Evolutionary conservation across 208 protist species (phyloP).

Genomic region (Wallacemonas sp.): DNA sequence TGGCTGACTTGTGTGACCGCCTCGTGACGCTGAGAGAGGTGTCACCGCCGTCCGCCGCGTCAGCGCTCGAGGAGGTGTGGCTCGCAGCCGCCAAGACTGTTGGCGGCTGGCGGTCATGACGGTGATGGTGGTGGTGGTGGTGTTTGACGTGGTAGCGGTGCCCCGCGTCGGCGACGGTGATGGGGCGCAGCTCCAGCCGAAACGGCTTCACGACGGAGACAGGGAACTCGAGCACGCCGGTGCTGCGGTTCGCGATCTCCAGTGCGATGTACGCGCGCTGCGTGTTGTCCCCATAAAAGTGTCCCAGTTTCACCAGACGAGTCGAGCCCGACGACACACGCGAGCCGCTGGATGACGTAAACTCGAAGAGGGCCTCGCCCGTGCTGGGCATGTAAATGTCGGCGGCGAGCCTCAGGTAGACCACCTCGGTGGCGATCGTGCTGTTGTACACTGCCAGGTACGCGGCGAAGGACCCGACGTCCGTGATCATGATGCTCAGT

Average conservation of each 20-base stretch:
- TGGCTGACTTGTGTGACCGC: not conserved
- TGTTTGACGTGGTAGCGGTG: not conserved
- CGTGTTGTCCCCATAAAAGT: slow-evolving; percentile 68
- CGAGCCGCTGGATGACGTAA: slow-evolving; percentile 56
- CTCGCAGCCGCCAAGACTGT: not conserved
- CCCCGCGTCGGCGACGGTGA: slow-evolving; percentile 12
- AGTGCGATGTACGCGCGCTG: slow-evolving; percentile 56
- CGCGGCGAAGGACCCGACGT: slow-evolving; percentile 77
- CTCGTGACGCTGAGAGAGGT: not conserved
- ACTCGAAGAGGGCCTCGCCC: slow-evolving; percentile 78
- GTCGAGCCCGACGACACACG: slow-evolving; percentile 39
- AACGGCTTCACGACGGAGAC: slow-evolving; percentile 83
- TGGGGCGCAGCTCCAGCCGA: slow-evolving; percentile 65
- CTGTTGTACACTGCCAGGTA: slow-evolving; percentile 76
- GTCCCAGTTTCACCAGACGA: slow-evolving; percentile 53
- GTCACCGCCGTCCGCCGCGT: not conserved
- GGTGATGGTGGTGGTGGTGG: slow-evolving; percentile 21
- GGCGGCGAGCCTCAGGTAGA: slow-evolving; percentile 75
- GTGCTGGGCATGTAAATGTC: slow-evolving; percentile 69
- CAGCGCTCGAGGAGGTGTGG: not conserved
- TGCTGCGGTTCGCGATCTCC: slow-evolving; percentile 75
- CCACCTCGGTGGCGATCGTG: slow-evolving; percentile 47
- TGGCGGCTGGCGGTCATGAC: not conserved
- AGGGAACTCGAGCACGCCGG: slow-evolving; percentile 79
- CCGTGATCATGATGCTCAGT: slow-evolving; percentile 64